Evolutionary conservation across 129 eudicot genomes (phyloP).

Genomic region (Ambrosia trifida): DNA sequence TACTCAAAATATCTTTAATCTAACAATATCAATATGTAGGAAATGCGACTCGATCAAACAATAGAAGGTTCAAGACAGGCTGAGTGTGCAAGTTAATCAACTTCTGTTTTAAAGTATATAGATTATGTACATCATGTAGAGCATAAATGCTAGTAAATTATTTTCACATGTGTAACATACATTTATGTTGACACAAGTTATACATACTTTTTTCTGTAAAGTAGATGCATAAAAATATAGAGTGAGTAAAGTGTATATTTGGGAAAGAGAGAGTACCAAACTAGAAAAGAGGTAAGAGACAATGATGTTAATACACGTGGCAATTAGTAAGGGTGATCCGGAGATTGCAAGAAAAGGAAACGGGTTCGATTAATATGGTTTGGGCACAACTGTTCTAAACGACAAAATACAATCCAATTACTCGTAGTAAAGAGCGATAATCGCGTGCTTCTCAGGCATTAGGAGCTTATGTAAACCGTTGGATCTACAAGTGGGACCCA

Average conservation of each 20-base stretch:
- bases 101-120: too few relatives aligned
- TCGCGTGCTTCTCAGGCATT: conserved; percentile 16
- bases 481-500: conserved; percentile 12
- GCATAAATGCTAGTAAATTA: too few relatives aligned
- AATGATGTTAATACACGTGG: conserved; percentile 50
- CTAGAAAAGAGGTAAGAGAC: neutral
- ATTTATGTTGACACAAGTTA: too few relatives aligned
- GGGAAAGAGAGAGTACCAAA: neutral
- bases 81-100: too few relatives aligned
- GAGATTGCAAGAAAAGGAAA: conserved; percentile 48
- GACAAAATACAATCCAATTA: conserved; percentile 39
- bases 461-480: conserved; percentile 14
- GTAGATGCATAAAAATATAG: neutral
- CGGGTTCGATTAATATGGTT: conserved; percentile 42
- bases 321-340: conserved; percentile 42
- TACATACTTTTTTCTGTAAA: neutral
- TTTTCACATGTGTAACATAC: too few relatives aligned
- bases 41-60: too few relatives aligned
- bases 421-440: conserved; percentile 12
- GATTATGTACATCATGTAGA: too few relatives aligned
- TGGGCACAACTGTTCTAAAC: conserved; percentile 37
- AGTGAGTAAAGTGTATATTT: conserved; percentile 4
- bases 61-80: too few relatives aligned
- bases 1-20: too few relatives aligned
- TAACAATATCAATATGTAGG: too few relatives aligned